Evolutionary conservation across 495 filamentous ascomycete genomes (phyloP), one percentile per base, ranked within the genome.

Genomic region (Chaetomium cochliodes): DNA sequence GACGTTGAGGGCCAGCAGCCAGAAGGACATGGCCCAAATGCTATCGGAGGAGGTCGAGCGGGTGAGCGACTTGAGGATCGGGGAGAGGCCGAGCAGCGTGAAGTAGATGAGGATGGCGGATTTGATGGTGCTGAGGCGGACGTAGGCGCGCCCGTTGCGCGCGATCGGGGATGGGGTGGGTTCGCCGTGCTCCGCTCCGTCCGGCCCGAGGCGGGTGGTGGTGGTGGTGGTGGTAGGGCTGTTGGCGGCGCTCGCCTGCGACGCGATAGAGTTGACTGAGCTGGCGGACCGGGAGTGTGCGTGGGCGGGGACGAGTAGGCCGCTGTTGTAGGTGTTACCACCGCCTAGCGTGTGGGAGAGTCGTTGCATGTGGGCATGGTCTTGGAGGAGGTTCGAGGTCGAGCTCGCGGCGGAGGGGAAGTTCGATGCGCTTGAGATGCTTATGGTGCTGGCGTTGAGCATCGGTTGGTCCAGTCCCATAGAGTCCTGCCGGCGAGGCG

Each of bases 11-110:
- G 90, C 85, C 72, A 98, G 85, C 53, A 98, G 82, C 88, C 91
- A 96, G 76, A 88, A 91, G 67, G 90, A 92, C 81, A 98, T 88
- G 18, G 94, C 91, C 96, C 96, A 98, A 67, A 98, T 98, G 26
- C 88, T 92, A 80, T 98, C 94, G 37, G 82, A 87, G 22, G 90
- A 90, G 5, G 92, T 97, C 6, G 92, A 97, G 42, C 87, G 87
- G 0, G 94, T 98, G 16, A 98, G 83, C 5, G 92, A 96, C 75
- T 96, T 96, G 42, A 98, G 82, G 66, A 98, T 98, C 0, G 94
- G 94, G 28, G 90, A 93, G 4, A 98, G 84, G 5, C 93, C 94
- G 18, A 97, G 84, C 30, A 98, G 81, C 5, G 92, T 88, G 69
- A 88, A 94, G 78, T 96, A 97, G 66, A 98, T 98, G 41, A 98